Evolutionary conservation across 441 rosid genomes (phyloP).

Genomic region (Corymbia citriodora): DNA sequence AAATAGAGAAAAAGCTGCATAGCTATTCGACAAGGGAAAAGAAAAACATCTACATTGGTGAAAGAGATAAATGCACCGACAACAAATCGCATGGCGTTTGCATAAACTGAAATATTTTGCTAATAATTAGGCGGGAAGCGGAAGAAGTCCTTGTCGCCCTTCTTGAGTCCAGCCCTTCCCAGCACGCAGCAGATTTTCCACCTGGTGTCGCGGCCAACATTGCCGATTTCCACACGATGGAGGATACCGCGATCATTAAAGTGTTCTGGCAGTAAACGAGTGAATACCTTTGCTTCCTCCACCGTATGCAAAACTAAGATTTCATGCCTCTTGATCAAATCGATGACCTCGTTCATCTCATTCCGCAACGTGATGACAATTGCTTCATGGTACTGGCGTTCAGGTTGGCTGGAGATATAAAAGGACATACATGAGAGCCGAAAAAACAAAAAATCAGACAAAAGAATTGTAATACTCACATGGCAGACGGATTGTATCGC

Average conservation of each 20-base stretch:
- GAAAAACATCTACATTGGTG: background rate
- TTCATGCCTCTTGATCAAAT: background rate
- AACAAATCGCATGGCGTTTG: background rate
- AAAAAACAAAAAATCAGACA: background rate
- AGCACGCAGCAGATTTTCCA: background rate
- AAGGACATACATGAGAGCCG: background rate
- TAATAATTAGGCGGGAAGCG: background rate
- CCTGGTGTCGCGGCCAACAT: background rate
- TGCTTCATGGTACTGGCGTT: background rate
- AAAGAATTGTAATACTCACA: background rate
- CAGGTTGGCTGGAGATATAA: background rate
- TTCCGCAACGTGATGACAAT: background rate
- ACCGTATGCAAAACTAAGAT: background rate
- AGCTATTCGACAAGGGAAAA: background rate
- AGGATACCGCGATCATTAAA: background rate
- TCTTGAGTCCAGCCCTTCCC: background rate
- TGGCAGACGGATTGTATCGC: accelerated
- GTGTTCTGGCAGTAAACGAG: background rate
- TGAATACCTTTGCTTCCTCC: background rate
- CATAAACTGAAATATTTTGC: background rate
- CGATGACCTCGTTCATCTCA: background rate
- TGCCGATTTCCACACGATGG: background rate
- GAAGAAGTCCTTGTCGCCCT: background rate
- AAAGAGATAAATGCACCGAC: background rate
- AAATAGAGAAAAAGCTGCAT: background rate